Evolutionary conservation across 257 asterid species (phyloP).

Genomic region (Handroanthus guayacan): DNA sequence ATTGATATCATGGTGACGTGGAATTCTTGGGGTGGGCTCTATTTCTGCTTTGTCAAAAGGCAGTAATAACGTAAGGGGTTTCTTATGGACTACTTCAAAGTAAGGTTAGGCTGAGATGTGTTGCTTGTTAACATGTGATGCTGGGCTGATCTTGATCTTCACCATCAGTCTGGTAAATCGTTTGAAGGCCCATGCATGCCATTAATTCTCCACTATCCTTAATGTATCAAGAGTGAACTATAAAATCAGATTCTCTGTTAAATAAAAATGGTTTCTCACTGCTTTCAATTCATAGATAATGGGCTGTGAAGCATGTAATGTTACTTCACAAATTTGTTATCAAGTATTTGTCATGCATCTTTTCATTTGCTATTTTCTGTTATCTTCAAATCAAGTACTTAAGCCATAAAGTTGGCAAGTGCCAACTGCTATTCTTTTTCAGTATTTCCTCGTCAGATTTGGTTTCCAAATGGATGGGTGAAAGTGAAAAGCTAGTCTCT

Average conservation of each 20-base stretch:
- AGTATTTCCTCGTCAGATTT: constrained; percentile 97
- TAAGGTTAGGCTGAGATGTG: constrained; percentile 12
- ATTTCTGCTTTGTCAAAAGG: neutral
- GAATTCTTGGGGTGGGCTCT: neutral
- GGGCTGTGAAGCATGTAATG: constrained; percentile 14
- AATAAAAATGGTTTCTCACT: neutral
- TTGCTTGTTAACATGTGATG: constrained; percentile 14
- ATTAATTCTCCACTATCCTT: neutral
- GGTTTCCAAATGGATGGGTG: constrained; percentile 99
- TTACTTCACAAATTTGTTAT: constrained; percentile 23
- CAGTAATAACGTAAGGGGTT: neutral
- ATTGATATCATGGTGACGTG: constrained; percentile 7
- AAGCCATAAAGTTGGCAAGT: constrained; percentile 60
- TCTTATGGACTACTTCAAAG: neutral
- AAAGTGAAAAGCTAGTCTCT: constrained; percentile 98
- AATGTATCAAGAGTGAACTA: constrained; percentile 7
- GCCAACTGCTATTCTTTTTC: constrained; percentile 64
- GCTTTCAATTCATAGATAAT: constrained; percentile 11
- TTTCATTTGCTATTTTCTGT: constrained; percentile 10
- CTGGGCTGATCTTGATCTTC: constrained; percentile 1
- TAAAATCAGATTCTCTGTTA: neutral
- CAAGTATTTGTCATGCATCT: constrained; percentile 14
- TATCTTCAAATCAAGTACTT: constrained; percentile 43
- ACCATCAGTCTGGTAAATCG: neutral
- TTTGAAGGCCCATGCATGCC: neutral